These are phyloP conservation scores for Coelastrella sp. DNA, from an alignment of 139 green algal species.

Conservation along the genomic window DNA sequence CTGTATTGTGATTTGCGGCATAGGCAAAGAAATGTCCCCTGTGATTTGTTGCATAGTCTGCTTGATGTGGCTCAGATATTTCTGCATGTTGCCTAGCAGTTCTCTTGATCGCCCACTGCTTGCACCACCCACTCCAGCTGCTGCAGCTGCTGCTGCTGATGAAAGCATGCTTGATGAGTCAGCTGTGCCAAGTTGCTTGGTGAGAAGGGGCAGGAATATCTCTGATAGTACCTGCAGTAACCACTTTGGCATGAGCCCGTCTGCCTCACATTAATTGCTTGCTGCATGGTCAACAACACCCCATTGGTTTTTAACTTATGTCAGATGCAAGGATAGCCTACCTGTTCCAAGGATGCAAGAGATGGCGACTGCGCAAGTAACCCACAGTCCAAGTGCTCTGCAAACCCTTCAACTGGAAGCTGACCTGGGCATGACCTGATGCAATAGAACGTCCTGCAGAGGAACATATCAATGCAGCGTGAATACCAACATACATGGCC, in stretches of 20 bases:
- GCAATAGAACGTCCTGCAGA: conserved; percentile 59
- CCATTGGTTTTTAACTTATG: no score
- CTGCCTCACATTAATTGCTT: no score
- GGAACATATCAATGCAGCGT: background rate
- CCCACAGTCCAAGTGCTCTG: conserved; percentile 66
- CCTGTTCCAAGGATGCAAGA: conserved; percentile 69
- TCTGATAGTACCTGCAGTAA: conserved; percentile 57
- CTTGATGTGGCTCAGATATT: conserved; percentile 75
- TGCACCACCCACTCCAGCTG: background rate
- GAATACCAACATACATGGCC: no score
- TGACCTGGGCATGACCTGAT: conserved; percentile 47
- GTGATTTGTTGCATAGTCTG: conserved; percentile 79
- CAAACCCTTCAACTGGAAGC: conserved; percentile 59
- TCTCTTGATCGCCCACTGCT: conserved; percentile 58
- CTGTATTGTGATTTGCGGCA: conserved; percentile 65
- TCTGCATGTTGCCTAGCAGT: conserved; percentile 76
- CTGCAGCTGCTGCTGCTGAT: conserved; percentile 40
- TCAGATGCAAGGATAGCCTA: background rate
- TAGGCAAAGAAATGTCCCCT: conserved; percentile 71
- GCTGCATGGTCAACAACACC: background rate
- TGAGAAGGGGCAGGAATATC: no score
- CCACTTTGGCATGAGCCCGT: no score
- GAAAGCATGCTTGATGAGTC: conserved; percentile 50
- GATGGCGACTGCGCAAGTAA: conserved; percentile 68
- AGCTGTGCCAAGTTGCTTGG: conserved; percentile 75